Evolutionary conservation across 176 grass and related monocot genomes (phyloP).

Genomic region (Carex myosuroides): DNA sequence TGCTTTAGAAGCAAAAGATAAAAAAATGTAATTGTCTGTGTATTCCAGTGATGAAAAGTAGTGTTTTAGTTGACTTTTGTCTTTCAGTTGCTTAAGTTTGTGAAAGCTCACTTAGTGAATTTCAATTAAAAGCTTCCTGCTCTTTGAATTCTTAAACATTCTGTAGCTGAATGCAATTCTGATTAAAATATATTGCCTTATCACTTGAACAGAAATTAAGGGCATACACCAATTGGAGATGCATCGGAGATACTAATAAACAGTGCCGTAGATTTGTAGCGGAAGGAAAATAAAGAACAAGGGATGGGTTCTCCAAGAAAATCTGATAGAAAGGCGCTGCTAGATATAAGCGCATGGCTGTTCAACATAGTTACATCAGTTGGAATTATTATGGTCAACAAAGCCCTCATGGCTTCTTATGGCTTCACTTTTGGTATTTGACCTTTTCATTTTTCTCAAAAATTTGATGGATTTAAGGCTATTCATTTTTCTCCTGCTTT

Average conservation of each 20-base stretch:
- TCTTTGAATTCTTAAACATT: background rate
- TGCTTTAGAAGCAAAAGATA: background rate
- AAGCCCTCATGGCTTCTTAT: slow-evolving; percentile 68
- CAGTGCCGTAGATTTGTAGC: background rate
- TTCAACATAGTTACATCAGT: slow-evolving; percentile 83
- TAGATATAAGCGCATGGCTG: slow-evolving; percentile 68
- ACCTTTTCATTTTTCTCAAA: background rate
- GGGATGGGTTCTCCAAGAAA: slow-evolving; percentile 61
- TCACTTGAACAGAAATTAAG: slow-evolving; percentile 24
- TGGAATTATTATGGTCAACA: slow-evolving; percentile 91
- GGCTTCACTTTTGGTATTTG: slow-evolving; percentile 69
- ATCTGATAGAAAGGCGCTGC: slow-evolving; percentile 49
- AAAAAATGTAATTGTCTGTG: background rate
- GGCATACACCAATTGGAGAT: background rate
- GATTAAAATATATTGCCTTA: background rate
- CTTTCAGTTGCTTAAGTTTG: background rate
- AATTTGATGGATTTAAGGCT: background rate
- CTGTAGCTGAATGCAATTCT: background rate
- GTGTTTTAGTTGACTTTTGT: background rate
- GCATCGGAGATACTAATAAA: background rate
- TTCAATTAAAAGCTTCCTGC: background rate
- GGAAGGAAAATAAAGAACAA: slow-evolving; percentile 5
- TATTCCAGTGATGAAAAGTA: background rate
- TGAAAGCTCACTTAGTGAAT: background rate
- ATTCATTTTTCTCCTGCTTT: background rate